phyloP scores from a whole-genome alignment of 345 rosid genomes.

The Corymbia maculata region DNA sequence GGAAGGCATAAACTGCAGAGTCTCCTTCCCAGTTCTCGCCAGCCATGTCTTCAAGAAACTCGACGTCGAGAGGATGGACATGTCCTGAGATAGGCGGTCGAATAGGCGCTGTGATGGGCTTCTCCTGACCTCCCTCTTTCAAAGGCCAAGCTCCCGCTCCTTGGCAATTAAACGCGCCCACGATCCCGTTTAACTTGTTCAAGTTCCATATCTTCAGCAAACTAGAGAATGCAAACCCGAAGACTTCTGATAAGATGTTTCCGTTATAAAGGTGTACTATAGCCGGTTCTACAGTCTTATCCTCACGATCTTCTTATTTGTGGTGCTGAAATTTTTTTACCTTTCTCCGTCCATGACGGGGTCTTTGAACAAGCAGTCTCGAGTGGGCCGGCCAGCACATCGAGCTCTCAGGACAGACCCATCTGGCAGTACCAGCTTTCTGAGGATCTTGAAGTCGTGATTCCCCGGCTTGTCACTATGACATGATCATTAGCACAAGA shows the following conservation, averaged over 20 bases:
- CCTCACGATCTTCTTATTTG: slow-evolving; percentile 1
- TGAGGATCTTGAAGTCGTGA: slow-evolving; percentile 34
- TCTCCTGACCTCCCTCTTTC: neutral
- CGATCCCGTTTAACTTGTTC: neutral
- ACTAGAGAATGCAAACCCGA: slow-evolving; percentile 8
- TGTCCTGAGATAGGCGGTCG: neutral
- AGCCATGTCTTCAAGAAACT: neutral
- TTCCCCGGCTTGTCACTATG: slow-evolving; percentile 36
- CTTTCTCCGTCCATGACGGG: slow-evolving; percentile 49
- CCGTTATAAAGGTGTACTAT: neutral
- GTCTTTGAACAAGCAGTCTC: slow-evolving; percentile 46
- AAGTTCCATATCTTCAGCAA: slow-evolving; percentile 42
- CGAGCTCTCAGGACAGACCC: slow-evolving; percentile 54
- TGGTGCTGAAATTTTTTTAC: neutral
- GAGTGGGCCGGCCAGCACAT: slow-evolving; percentile 50
- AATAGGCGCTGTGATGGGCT: neutral
- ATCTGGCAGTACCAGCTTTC: slow-evolving; percentile 45
- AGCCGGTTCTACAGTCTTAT: slow-evolving; percentile 1
- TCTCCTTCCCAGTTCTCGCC: slow-evolving; percentile 31
- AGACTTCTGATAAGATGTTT: neutral
- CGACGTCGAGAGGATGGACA: neutral
- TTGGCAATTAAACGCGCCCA: slow-evolving; percentile 13
- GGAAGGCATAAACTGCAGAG: slow-evolving; percentile 32
- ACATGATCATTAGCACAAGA: neutral
- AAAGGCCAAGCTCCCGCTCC: slow-evolving; percentile 6